These are phyloP conservation scores for Lachnellula arida DNA, from an alignment of 2,329 filamentous ascomycete species.

Conservation along the genomic window DNA sequence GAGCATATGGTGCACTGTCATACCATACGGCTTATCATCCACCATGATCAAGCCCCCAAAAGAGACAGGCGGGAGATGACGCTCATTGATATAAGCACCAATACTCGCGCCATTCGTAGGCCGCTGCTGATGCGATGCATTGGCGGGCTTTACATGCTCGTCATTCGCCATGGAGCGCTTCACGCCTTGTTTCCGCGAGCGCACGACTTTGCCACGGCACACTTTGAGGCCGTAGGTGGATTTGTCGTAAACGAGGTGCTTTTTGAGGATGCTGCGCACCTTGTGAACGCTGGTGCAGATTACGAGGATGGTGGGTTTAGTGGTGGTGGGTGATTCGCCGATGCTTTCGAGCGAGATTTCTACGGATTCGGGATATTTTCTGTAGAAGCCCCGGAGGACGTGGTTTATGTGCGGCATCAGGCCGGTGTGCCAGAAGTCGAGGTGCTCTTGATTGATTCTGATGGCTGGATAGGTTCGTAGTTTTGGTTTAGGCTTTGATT, in stretches of 20 bases:
- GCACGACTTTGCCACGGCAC: conserved; percentile 62
- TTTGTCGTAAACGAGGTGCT: conserved; percentile 64
- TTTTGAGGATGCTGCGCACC: conserved; percentile 66
- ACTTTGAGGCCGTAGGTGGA: conserved; percentile 64
- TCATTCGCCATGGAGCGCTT: conserved; percentile 39
- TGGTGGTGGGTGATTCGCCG: conserved; percentile 61
- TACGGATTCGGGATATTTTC: conserved; percentile 69
- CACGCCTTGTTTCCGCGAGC: conserved; percentile 47
- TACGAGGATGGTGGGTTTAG: conserved; percentile 69
- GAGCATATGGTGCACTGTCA: conserved; percentile 97
- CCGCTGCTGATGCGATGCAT: conserved; percentile 71
- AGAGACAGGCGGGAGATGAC: conserved; percentile 84
- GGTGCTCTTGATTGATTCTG: conserved; percentile 51
- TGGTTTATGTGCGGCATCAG: conserved; percentile 71
- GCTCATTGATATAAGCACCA: conserved; percentile 79
- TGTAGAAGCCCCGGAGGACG: conserved; percentile 65
- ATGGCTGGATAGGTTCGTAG: conserved; percentile 57
- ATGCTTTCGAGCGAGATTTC: conserved; percentile 74
- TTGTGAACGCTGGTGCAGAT: conserved; percentile 72
- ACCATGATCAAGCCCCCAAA: conserved; percentile 85
- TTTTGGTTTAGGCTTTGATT: conserved; percentile 35
- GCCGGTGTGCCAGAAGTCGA: conserved; percentile 67
- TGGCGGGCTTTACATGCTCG: conserved; percentile 48
- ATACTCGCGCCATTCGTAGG: conserved; percentile 88
- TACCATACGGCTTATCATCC: conserved; percentile 79